phyloP scores from a whole-genome alignment of 2,329 filamentous ascomycete genomes.

The Aulographum hederae region DNA sequence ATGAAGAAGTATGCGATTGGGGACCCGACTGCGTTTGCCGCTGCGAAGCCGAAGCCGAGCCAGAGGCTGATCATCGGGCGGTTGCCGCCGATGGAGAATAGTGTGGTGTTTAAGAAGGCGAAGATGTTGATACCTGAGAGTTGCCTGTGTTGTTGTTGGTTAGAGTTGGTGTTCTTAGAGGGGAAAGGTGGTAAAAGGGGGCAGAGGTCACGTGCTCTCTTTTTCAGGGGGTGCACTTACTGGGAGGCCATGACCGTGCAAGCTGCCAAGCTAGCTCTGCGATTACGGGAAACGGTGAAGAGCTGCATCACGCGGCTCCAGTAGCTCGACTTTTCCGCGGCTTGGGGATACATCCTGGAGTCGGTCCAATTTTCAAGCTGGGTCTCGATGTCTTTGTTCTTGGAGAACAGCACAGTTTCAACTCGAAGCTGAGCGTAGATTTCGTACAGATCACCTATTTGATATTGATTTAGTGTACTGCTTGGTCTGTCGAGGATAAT shows the following conservation, averaged over 20 bases:
- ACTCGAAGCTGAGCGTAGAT: background rate
- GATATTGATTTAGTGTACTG: background rate
- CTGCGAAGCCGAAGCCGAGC: background rate
- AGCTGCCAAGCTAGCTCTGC: background rate
- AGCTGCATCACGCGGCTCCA: background rate
- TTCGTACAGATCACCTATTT: background rate
- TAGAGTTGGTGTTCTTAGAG: background rate
- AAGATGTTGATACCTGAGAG: conserved; percentile 1
- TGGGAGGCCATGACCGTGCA: conserved; percentile 1
- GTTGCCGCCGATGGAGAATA: background rate
- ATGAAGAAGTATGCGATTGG: background rate
- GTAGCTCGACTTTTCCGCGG: background rate
- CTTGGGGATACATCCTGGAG: background rate
- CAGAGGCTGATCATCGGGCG: background rate
- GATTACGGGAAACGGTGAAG: background rate
- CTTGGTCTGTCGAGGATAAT: background rate
- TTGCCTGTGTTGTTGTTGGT: background rate
- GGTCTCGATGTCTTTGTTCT: background rate
- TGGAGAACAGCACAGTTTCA: background rate
- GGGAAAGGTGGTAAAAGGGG: too few species aligned
- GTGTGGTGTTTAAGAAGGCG: background rate
- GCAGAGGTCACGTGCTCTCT: too few species aligned
- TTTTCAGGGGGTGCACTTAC: background rate
- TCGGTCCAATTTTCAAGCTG: background rate
- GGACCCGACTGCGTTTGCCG: background rate